Conservation (phyloP, 1,139 yeast genomes). For the Suhomyces taliae region DNA sequence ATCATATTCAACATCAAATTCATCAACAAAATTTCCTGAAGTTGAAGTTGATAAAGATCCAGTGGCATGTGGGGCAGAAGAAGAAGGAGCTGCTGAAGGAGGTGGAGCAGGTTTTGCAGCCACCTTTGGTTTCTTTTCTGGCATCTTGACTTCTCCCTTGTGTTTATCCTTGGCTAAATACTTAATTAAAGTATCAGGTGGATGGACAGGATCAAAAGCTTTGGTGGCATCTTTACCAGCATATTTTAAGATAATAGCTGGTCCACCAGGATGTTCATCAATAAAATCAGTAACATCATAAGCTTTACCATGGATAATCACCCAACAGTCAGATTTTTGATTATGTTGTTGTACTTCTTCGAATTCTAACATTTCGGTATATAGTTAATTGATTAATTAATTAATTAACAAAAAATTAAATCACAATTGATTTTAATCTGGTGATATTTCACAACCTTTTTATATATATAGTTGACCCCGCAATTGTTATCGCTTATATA, state of each 20-base stretch:
- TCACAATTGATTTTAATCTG: background rate
- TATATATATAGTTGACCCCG: constrained; percentile 1
- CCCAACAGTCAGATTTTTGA: constrained; percentile 53
- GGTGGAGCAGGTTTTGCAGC: constrained; percentile 2
- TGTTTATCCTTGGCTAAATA: constrained; percentile 36
- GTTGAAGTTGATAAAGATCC: background rate
- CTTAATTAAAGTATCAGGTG: constrained; percentile 66
- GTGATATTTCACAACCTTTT: background rate
- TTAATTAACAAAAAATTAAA: background rate
- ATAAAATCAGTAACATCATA: constrained; percentile 53
- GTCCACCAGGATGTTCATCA: constrained; percentile 56
- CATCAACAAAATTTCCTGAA: constrained; percentile 31
- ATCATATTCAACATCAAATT: constrained; percentile 49
- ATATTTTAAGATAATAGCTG: constrained; percentile 49
- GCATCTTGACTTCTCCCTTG: constrained; percentile 34
- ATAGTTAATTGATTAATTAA: background rate
- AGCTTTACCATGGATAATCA: constrained; percentile 50
- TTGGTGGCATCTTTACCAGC: constrained; percentile 64
- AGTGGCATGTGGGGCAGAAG: background rate
- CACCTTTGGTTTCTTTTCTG: constrained; percentile 10
- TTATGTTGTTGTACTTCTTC: constrained; percentile 42
- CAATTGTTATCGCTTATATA: background rate
- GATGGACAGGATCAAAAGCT: constrained; percentile 76
- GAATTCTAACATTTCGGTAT: constrained; percentile 18
- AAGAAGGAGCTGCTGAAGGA: background rate